Evolutionary conservation across 495 filamentous ascomycete genomes (phyloP), one percentile per base, ranked within the genome.

Genomic region (Diplogelasinospora grovesii): DNA sequence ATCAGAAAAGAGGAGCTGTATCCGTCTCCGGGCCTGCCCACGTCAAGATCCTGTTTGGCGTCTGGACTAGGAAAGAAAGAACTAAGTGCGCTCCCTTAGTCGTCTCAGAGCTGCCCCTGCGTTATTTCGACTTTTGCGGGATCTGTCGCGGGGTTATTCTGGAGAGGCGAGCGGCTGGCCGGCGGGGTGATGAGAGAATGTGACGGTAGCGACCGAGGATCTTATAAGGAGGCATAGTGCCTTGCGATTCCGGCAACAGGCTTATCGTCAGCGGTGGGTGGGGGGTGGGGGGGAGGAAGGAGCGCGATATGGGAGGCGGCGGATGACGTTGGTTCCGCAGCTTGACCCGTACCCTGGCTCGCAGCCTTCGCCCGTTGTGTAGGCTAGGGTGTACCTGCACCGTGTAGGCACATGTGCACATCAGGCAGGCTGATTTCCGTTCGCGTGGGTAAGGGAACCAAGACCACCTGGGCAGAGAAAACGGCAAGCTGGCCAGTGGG

Each of bases 271-370:
- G n/a, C n/a, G n/a, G n/a, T n/a, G n/a, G n/a, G n/a, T n/a, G n/a
- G n/a, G n/a, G n/a, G n/a, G n/a, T n/a, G n/a, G n/a, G n/a, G n/a
- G n/a, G n/a, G n/a, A n/a, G n/a, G n/a, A n/a, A 15, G 8, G 16
- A 11, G 34, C 34, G 34, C 8, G 34, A 37, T 6, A 37, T 7
- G 20, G 34, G 18, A 22, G 11, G 34, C 22, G 16, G 37, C 22
- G 22, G 28, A 43, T 44, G 46, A 49, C 46, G 46, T 49, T 44
- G 13, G 33, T 23, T 35, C 8, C 39, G 39, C 39, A 43, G 39
- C 22, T 26, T 26, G 37, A 42, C 22, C 20, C 15, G 36, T 26
- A 7, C 7, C 6, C 15, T 29, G 27, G 27, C 3, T 29, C n/a
- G 27, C 27, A n/a, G 11, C 9, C 9, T 29, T 29, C 15, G n/a